These are phyloP conservation scores for Trichoderma pleuroti DNA, from an alignment of 2,329 filamentous ascomycete species.

Conservation along the genomic window DNA sequence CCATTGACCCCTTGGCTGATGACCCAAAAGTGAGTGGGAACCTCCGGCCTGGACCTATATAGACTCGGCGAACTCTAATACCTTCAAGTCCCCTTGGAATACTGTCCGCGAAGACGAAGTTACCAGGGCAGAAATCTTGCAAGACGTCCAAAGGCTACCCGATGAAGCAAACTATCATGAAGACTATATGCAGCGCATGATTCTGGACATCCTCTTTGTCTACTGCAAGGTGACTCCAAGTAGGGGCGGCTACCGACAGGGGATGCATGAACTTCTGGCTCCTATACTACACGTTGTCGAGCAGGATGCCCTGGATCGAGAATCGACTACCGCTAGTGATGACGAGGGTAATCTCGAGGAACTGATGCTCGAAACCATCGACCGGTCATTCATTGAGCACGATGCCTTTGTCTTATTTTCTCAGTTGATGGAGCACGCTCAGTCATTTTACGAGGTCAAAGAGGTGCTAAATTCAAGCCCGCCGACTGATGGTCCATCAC, in stretches of 20 bases:
- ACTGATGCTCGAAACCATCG: conserved; percentile 62
- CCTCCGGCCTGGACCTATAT: not conserved
- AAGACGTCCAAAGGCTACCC: conserved; percentile 91
- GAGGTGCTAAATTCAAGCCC: conserved; percentile 18
- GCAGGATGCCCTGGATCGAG: conserved; percentile 68
- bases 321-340: conserved; percentile 29
- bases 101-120: conserved; percentile 80
- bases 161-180: conserved; percentile 89
- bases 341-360: conserved; percentile 43
- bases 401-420: conserved; percentile 86
- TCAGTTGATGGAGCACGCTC: conserved; percentile 81
- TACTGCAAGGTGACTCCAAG: conserved; percentile 90
- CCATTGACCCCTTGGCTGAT: conserved; percentile 80
- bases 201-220: conserved; percentile 87
- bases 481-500: conserved; percentile 21
- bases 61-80: conserved; percentile 13
- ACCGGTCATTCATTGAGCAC: conserved; percentile 76
- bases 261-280: conserved; percentile 95
- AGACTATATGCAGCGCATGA: conserved; percentile 70
- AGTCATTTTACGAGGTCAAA: conserved; percentile 76
- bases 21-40: conserved; percentile 53
- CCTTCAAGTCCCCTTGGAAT: conserved; percentile 77
- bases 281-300: conserved; percentile 83
- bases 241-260: conserved; percentile 88
- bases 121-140: conserved; percentile 81